Percentiles rank a stretch among this genome's conserved stretches.
These are phyloP conservation scores for Cryptomeria japonica DNA, from an alignment of 75 land plant genomes.

Conservation along the genomic window DNA sequence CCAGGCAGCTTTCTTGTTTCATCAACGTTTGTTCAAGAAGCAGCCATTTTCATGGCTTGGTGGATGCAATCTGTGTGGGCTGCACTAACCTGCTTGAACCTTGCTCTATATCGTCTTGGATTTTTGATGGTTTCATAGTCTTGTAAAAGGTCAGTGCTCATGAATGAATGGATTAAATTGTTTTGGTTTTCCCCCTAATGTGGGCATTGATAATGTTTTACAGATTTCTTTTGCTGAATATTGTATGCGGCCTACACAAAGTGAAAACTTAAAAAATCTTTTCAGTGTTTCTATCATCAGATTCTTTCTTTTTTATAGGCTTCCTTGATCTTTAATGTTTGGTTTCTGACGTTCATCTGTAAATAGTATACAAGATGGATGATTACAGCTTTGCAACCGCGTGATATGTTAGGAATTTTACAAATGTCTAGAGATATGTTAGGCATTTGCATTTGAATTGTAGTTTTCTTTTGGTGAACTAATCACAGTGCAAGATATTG, in stretches of 20 bases:
- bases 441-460: not conserved
- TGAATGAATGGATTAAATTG: not conserved
- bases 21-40: constrained; percentile 36
- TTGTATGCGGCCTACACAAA: not conserved
- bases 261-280: not conserved
- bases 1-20: constrained; percentile 22
- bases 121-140: constrained; percentile 42
- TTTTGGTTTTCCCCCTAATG: not conserved
- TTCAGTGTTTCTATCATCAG: not conserved
- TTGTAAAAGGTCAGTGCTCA: not conserved
- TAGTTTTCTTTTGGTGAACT: not conserved
- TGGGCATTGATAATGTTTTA: not conserved
- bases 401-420: no score
- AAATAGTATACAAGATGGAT: not conserved
- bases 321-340: not conserved
- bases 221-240: not conserved
- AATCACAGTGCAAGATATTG: not conserved
- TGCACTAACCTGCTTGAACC: constrained; percentile 31
- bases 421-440: not conserved
- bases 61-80: constrained; percentile 63
- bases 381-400: not conserved
- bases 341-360: not conserved
- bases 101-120: constrained; percentile 58
- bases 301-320: not conserved
- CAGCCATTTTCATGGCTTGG: constrained; percentile 66